Evolutionary conservation across 306 rosid genomes (phyloP).

Genomic region (Lithocarpus polystachyus): DNA sequence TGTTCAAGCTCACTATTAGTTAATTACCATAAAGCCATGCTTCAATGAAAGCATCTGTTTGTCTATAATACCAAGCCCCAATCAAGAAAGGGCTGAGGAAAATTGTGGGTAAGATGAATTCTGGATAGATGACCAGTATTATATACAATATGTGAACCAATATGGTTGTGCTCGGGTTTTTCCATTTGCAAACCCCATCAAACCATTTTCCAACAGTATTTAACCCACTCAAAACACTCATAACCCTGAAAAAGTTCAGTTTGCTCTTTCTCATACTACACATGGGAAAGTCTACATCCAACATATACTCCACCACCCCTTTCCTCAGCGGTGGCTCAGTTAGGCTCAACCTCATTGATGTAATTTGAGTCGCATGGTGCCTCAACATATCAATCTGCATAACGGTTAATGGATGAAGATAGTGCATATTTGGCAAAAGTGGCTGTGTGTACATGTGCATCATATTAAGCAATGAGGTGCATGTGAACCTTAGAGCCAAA

Average conservation of each 20-base stretch:
- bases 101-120: not conserved
- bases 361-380: not conserved
- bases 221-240: slow-evolving; percentile 6
- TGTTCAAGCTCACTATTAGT: no score
- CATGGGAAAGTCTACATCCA: slow-evolving; percentile 18
- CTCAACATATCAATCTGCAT: not conserved
- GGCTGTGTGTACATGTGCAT: slow-evolving; percentile 8
- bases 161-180: not conserved
- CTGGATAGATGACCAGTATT: slow-evolving; percentile 12
- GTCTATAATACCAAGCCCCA: not conserved
- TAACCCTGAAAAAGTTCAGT: slow-evolving; percentile 34
- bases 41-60: no score
- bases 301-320: slow-evolving; percentile 27
- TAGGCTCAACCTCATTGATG: not conserved
- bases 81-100: slow-evolving; percentile 4
- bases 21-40: no score
- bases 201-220: not conserved
- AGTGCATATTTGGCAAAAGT: slow-evolving; percentile 16
- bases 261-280: slow-evolving; percentile 33
- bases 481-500: slow-evolving; percentile 29
- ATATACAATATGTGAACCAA: not conserved
- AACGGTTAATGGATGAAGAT: not conserved
- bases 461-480: not conserved
- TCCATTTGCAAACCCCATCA: slow-evolving; percentile 28
- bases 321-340: slow-evolving; percentile 24